These are phyloP conservation scores for Cinchona pubescens DNA, from an alignment of 257 asterid species.

Conservation along the genomic window DNA sequence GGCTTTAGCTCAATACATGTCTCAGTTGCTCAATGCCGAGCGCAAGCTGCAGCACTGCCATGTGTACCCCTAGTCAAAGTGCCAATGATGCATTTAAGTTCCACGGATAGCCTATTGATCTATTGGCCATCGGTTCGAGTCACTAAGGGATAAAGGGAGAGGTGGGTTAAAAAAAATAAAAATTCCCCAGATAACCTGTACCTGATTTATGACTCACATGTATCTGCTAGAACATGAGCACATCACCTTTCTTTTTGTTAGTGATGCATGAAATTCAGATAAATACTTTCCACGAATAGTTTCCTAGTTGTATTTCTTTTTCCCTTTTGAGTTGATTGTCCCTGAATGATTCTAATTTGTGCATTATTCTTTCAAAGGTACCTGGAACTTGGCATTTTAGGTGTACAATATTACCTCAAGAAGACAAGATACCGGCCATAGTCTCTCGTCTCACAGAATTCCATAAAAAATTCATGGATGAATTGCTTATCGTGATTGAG, in stretches of 20 bases:
- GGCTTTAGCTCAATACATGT: background rate
- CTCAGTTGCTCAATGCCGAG: background rate
- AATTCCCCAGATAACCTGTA: too few relatives aligned
- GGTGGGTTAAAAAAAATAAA: too few relatives aligned
- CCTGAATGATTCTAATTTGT: background rate
- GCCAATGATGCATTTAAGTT: background rate
- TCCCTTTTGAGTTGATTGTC: background rate
- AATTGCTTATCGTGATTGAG: constrained; percentile 60
- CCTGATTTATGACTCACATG: background rate
- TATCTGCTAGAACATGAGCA: background rate
- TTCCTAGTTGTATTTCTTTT: background rate
- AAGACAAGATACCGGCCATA: constrained; percentile 79
- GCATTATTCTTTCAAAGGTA: constrained; percentile 31
- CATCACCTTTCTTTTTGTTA: background rate
- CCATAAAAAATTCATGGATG: constrained; percentile 75
- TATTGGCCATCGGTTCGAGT: too few relatives aligned
- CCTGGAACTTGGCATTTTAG: constrained; percentile 94
- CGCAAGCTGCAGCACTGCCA: background rate
- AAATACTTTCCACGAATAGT: background rate
- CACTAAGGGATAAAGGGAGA: too few relatives aligned
- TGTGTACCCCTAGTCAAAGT: background rate
- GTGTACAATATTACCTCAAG: constrained; percentile 93
- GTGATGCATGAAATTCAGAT: background rate
- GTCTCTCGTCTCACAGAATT: constrained; percentile 69
- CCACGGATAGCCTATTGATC: background rate